Percentiles rank a stretch among this genome's conserved stretches.
Evolutionary conservation across 1,284 basidiomycete species (phyloP).

Genomic region (Cutaneotrichosporon sp.): DNA sequence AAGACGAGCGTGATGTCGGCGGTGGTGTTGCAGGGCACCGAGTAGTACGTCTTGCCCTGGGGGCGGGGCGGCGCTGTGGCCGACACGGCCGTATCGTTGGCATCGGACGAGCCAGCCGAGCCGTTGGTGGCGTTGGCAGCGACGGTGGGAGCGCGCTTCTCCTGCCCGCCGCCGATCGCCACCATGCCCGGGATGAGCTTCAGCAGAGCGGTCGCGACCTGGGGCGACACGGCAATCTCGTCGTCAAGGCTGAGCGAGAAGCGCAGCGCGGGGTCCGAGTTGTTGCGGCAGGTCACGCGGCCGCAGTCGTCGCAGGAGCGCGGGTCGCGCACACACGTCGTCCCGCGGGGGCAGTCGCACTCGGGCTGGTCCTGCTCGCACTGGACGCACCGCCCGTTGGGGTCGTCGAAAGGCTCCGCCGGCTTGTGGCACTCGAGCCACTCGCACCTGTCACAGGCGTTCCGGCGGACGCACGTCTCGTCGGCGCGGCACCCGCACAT

Average conservation of each 20-base stretch:
- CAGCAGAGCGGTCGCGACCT: background rate
- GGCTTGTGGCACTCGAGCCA: constrained; percentile 1
- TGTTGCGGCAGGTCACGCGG: background rate
- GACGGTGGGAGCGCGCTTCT: background rate
- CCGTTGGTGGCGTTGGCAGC: background rate
- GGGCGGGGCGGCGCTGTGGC: background rate
- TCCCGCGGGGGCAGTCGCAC: background rate
- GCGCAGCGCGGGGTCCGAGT: background rate
- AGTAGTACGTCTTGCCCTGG: background rate
- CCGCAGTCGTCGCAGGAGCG: background rate
- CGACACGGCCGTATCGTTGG: background rate
- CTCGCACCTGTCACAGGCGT: background rate
- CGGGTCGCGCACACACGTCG: background rate
- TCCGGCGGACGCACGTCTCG: constrained; percentile 2
- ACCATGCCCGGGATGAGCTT: background rate
- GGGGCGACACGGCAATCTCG: background rate
- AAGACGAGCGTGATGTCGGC: background rate
- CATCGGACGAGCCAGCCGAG: background rate
- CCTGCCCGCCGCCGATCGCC: background rate
- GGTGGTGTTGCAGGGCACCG: constrained; percentile 1
- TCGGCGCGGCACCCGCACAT: background rate
- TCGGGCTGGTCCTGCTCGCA: background rate
- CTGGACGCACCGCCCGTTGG: background rate
- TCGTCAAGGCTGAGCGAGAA: background rate
- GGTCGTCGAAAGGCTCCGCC: background rate